phyloP scores from a whole-genome alignment of 148 eudicot species.

The Selenicereus undatus region DNA sequence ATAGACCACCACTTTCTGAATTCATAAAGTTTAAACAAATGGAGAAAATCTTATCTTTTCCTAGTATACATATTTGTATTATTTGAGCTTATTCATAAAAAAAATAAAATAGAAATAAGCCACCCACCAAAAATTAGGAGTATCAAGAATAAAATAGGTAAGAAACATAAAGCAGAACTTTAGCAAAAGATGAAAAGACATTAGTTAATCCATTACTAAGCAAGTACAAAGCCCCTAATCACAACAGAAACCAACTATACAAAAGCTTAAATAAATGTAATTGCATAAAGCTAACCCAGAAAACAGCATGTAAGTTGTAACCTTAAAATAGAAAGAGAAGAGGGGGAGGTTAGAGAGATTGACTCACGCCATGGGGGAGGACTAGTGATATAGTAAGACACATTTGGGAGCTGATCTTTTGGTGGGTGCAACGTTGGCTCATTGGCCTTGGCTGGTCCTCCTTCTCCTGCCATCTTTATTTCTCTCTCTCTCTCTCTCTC shows the following conservation, averaged over 20 bases:
- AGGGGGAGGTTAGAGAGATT: slow-evolving; percentile 18
- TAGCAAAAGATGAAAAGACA: slow-evolving; percentile 22
- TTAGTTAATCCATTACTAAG: slow-evolving; percentile 14
- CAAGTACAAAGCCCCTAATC: slow-evolving; percentile 6
- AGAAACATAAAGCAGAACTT: slow-evolving; percentile 2
- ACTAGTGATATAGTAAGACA: slow-evolving; percentile 85
- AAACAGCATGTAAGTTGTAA: slow-evolving; percentile 18
- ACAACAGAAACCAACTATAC: slow-evolving; percentile 17
- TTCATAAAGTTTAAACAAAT: neutral
- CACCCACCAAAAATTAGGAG: slow-evolving; percentile 21
- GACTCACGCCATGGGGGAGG: slow-evolving; percentile 98
- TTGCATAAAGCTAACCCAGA: slow-evolving; percentile 11
- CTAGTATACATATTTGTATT: neutral
- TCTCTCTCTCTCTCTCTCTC: slow-evolving; percentile 30
- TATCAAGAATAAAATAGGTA: slow-evolving; percentile 4
- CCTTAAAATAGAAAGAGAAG: slow-evolving; percentile 10
- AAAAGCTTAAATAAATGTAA: neutral
- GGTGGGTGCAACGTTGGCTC: slow-evolving; percentile 92
- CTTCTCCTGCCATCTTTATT: slow-evolving; percentile 78
- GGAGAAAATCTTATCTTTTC: neutral
- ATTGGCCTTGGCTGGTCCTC: too few species aligned
- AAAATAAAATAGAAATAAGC: neutral
- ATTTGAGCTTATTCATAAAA: neutral
- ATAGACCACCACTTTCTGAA: slow-evolving; percentile 2
- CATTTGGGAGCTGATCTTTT: slow-evolving; percentile 89